These are phyloP conservation scores for Tetracentron sinense DNA, from an alignment of 164 flowering plant genomes.

Conservation along the genomic window DNA sequence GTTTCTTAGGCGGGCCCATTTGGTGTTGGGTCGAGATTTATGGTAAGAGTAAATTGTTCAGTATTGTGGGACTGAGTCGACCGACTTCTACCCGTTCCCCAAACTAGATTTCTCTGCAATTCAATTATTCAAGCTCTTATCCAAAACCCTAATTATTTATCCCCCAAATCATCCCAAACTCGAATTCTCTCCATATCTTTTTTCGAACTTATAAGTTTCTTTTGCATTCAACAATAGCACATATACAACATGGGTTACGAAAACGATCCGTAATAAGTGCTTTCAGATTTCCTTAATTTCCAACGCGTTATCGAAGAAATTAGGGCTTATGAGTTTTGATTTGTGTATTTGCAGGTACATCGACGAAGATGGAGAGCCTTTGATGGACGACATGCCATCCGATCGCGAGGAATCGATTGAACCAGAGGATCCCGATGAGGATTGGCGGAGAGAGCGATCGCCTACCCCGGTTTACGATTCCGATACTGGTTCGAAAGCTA, in stretches of 20 bases:
- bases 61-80: no score
- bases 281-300: slow-evolving; percentile 5
- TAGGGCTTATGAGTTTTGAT: slow-evolving; percentile 16
- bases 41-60: no score
- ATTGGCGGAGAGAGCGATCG: slow-evolving; percentile 50
- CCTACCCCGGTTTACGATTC: slow-evolving; percentile 51
- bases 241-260: slow-evolving; percentile 49
- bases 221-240: no score
- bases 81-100: no score
- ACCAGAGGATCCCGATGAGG: slow-evolving; percentile 28
- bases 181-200: background rate
- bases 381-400: slow-evolving; percentile 67
- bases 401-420: slow-evolving; percentile 44
- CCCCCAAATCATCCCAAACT: no score
- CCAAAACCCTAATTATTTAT: no score
- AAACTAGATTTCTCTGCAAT: no score
- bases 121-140: no score
- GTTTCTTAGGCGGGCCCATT: no score
- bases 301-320: slow-evolving; percentile 2
- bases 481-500: slow-evolving; percentile 35
- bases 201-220: no score
- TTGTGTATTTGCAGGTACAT: slow-evolving; percentile 46
- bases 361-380: slow-evolving; percentile 87
- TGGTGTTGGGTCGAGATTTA: no score
- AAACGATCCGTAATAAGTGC: slow-evolving; percentile 63